phyloP scores from a whole-genome alignment of 2,329 filamentous ascomycete species.

The Periconia sp. region DNA sequence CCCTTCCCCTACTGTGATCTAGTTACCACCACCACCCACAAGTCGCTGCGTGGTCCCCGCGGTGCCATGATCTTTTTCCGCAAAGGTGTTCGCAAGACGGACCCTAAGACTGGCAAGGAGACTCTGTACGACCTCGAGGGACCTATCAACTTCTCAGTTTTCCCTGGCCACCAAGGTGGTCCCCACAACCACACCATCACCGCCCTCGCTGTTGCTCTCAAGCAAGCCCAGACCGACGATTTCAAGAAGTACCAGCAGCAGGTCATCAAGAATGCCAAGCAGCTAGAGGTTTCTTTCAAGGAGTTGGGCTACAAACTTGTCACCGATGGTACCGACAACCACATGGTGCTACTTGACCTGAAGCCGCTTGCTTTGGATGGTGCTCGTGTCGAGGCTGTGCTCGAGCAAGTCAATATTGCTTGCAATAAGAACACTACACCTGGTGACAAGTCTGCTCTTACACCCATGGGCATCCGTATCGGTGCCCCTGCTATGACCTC shows the following conservation, averaged over 20 bases:
- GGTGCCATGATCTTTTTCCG: conserved; percentile 99
- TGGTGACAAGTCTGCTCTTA: conserved; percentile 89
- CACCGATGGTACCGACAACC: conserved; percentile 93
- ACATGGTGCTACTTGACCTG: conserved; percentile 89
- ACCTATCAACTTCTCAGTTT: conserved; percentile 94
- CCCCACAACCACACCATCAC: conserved; percentile 99
- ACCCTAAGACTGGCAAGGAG: conserved; percentile 83
- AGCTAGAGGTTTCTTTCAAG: conserved; percentile 71
- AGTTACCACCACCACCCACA: conserved; percentile 97
- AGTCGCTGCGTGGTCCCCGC: conserved; percentile 90
- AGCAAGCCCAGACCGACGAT: conserved; percentile 85
- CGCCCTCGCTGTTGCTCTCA: conserved; percentile 87
- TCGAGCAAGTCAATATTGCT: conserved; percentile 93
- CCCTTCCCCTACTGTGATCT: conserved; percentile 91
- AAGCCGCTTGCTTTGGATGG: conserved; percentile 88
- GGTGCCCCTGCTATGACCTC: conserved; percentile 98
- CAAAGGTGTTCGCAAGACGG: conserved; percentile 80
- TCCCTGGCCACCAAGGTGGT: conserved; percentile 96
- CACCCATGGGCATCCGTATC: conserved; percentile 89
- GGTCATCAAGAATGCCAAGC: conserved; percentile 88
- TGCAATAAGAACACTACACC: conserved; percentile 99
- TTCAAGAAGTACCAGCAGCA: conserved; percentile 92
- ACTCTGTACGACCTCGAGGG: conserved; percentile 86
- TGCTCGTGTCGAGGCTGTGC: conserved; percentile 82
- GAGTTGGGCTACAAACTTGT: conserved; percentile 82